Evolutionary conservation across 73 alveolate species (phyloP), one percentile per base, ranked within the genome.

Genomic region (Paramecium bursaria): DNA sequence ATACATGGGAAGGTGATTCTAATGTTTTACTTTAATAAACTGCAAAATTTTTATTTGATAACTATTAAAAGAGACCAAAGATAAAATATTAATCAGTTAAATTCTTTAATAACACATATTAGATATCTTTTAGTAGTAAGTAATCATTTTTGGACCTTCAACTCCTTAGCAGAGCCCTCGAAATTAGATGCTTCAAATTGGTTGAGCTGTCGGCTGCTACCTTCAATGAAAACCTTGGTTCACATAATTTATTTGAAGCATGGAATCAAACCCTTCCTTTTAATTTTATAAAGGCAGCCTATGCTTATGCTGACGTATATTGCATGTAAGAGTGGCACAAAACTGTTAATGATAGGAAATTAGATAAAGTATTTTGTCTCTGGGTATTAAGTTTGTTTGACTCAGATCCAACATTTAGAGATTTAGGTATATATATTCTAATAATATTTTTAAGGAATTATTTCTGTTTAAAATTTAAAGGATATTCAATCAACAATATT

Each of bases 1-100:
- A 50, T 27, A 94, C 98, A 31, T 92, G 96, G 95, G 98, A 94
- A 85, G 98, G 98, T 26, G 98, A 94, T 73, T 80, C 91, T 85
- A 87, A 90, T 74, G 97, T 94, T 9, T 51, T 94, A 19, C 85
- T 90, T 10, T 50, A 87, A 75, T 94, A 92, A 50, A 67, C 96
- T 15, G 91, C 91, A 3, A 92, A 73, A 48, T 87, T 79, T 46
- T 74, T 86, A 27, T 33, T 87, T 51, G 88, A 87, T 46, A 50
- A 73, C 35, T 60, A 39, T 29, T 9, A 73, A n/a, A 86, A 87
- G 51, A 86, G 90, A 48, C 22, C 46, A 47, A 44, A 15, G 7
- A 17, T 61, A 35, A 39, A 39, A 39, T 39, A 39, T 11, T 39
- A 39, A 39, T 39, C 49, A 7, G 11, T 39, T 5, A 39, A 39